Conservation (phyloP, 1,139 yeast genomes). For the Tardiomyces blankii region DNA sequence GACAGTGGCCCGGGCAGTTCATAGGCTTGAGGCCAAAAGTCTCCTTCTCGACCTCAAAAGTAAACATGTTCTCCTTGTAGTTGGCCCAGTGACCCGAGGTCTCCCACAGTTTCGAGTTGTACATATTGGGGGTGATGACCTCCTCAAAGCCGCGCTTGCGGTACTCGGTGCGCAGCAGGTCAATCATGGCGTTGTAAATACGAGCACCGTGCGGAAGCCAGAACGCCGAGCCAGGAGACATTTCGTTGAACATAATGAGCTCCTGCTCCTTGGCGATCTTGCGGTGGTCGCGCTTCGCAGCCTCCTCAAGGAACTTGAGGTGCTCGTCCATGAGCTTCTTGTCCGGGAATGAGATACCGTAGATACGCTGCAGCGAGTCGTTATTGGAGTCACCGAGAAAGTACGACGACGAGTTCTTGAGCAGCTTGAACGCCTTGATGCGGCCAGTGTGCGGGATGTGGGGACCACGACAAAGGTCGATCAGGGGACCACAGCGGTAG, state of each 20-base stretch:
- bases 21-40: constrained; percentile 78
- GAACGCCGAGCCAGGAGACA: constrained; percentile 95
- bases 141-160: constrained; percentile 90
- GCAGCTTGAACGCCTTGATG: constrained; percentile 85
- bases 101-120: constrained; percentile 91
- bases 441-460: constrained; percentile 97
- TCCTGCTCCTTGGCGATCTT: constrained; percentile 96
- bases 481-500: constrained; percentile 95
- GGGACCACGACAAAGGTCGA: constrained; percentile 97
- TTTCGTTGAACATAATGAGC: constrained; percentile 84
- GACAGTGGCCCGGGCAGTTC: constrained; percentile 98
- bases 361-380: constrained; percentile 93
- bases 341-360: constrained; percentile 98
- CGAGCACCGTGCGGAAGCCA: constrained; percentile 99
- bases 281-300: constrained; percentile 95
- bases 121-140: constrained; percentile 97
- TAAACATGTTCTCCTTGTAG: constrained; percentile 92
- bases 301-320: constrained; percentile 89
- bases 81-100: constrained; percentile 98
- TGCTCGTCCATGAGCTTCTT: constrained; percentile 95
- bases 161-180: constrained; percentile 70
- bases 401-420: constrained; percentile 94
- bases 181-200: constrained; percentile 77
- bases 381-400: constrained; percentile 88
- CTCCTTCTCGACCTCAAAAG: constrained; percentile 93